Base-by-base conservation (phyloP, 2,329 filamentous ascomycete species). In the Trichoderma gracile region DNA sequence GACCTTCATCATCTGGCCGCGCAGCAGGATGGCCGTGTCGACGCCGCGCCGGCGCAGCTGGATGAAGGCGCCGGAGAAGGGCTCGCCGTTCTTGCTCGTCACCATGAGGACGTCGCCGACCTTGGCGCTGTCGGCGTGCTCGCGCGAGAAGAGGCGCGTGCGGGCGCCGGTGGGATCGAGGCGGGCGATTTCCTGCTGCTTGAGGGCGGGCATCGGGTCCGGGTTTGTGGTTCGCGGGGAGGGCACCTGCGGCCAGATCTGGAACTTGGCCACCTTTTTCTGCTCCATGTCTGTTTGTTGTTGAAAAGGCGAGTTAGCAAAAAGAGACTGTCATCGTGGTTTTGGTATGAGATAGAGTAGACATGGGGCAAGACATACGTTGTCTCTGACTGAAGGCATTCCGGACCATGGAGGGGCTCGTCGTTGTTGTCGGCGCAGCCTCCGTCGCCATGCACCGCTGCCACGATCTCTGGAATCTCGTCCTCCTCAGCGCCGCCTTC, bases 71-170 rank as follows among this genome's bases (percentile, higher is more conserved):
- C 95, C 95, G 1, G 93, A 86, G 75, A 97, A 97, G 7, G 94
- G 92, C 76, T 98, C 94, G 67, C 87, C 91, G 17, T 80, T 75
- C 76, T 89, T 90, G 73, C 92, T 89, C 47, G 92, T 92, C 54
- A 97, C 91, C 71, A 96, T 92, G 42, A 99, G 84, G 68, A 99
- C 91, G 78, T 99, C 95, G 72, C 95, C 95, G 1, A 90, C 86
- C 72, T 90, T 89, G 63, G 89, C 92, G 71, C 88, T 86, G 76
- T 97, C 92, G 38, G 85, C 84, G 78, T 94, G 96, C 60, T 83
- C 78, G 70, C 85, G 86, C 69, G 88, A 86, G 81, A 99, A 97
- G 64, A 99, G 87, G 38, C 87, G 86, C 49, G 88, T 89, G 67
- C 94, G 90, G 59, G 90, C 88, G 56, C 93, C 93, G 1, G 88